phyloP scores from a whole-genome alignment of 805 yeast species.

The Zygosaccharomyces bailii region DNA sequence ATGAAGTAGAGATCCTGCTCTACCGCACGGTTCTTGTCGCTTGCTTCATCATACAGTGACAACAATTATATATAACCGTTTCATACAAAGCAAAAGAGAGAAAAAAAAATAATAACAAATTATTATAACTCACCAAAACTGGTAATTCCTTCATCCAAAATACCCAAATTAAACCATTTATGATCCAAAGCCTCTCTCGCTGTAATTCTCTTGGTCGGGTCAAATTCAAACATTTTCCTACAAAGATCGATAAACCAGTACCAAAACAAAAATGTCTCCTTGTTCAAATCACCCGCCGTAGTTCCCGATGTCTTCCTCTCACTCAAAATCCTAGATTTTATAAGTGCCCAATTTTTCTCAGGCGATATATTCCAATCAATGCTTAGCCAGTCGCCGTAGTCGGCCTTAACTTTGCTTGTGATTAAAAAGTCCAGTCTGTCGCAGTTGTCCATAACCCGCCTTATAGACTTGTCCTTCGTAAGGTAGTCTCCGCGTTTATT shows the following conservation, averaged over 20 bases:
- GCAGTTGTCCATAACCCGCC: conserved; percentile 30
- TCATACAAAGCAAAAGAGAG: conserved; percentile 9
- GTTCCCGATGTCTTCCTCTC: conserved; percentile 10
- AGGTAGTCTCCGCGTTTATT: conserved; percentile 29
- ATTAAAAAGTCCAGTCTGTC: conserved; percentile 33
- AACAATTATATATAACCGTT: conserved; percentile 7
- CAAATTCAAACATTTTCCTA: conserved; percentile 61
- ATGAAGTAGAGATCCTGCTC: background rate
- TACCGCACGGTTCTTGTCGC: background rate
- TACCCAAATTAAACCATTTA: conserved; percentile 73
- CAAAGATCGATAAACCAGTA: conserved; percentile 71
- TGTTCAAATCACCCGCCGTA: conserved; percentile 35
- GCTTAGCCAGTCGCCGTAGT: conserved; percentile 27
- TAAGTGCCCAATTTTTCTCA: conserved; percentile 32
- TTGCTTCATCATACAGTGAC: conserved; percentile 1
- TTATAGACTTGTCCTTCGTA: conserved; percentile 32
- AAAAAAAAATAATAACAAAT: conserved; percentile 8
- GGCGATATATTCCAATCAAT: conserved; percentile 33
- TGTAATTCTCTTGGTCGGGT: conserved; percentile 67
- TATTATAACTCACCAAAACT: conserved; percentile 24
- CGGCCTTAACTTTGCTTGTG: conserved; percentile 29
- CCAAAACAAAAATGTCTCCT: conserved; percentile 78
- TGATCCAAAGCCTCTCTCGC: conserved; percentile 76
- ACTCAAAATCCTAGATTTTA: conserved; percentile 20
- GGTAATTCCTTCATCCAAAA: conserved; percentile 51